Evolutionary conservation across 345 rosid genomes (phyloP), one percentile per base, ranked within the genome.

Genomic region (Euphorbia pulcherrima): DNA sequence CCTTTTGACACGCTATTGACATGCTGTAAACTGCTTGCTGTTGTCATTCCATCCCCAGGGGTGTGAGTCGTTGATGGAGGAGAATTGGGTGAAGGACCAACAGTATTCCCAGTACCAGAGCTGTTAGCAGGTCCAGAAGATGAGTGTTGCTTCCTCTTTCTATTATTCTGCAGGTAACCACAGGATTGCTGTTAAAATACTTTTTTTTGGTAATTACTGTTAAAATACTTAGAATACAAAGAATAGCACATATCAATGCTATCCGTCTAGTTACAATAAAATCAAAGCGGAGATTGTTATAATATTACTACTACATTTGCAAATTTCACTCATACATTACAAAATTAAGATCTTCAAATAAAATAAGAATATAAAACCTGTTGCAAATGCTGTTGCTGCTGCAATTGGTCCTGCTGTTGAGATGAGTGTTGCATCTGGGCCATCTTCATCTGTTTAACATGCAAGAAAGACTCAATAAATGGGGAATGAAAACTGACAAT

Each of bases 61-160:
- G 86, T 83, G 50, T 83, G 92, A 58, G 88, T 82, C 69, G 92
- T 82, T 73, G 92, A 87, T 26, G 84, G 87, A 56, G 89, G 88
- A 68, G 92, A 85, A 62, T 61, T 80, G 12, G 91, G 82, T 3
- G 88, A 86, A 73, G 84, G 87, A 37, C 85, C 86, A 14, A 78
- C 83, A 26, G 81, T 84, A 72, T 80, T 86, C 79, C 84, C 92
- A 4, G 90, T 87, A 20, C 89, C 83, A 58, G 87, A 77, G 77
- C 87, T 83, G 68, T 82, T 85, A 63, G 84, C 90, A 68, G 88
- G 74, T 60, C 88, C 88, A 41, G 88, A 83, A 78, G 92, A 85
- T 48, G 86, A 78, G 65, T 79, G 80, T 35, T 82, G 88, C 71
- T 85, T 87, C 72, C 89, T 79, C 81, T 85, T 87, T 67, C 90